Conservation (phyloP, 2,329 filamentous ascomycete genomes). For the Fusarium pseudoanthophilum region DNA sequence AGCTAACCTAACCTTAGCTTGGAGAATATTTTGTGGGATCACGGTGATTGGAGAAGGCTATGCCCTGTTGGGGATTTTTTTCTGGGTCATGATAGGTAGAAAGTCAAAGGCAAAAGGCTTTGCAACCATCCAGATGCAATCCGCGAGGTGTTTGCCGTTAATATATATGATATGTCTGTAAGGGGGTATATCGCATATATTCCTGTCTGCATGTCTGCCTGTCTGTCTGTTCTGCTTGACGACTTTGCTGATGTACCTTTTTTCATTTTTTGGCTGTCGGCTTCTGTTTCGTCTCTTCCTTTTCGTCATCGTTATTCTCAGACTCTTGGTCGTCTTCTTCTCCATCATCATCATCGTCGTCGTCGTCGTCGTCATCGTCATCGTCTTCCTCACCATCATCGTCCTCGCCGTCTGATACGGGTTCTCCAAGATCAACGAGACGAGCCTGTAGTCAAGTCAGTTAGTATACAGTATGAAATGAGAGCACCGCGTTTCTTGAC, state of each 20-base stretch:
- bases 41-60: conserved; percentile 51
- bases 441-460: conserved; percentile 57
- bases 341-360: conserved; percentile 24
- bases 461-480: conserved; percentile 10
- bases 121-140: conserved; percentile 41
- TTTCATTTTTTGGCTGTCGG: conserved; percentile 1
- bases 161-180: conserved; percentile 48
- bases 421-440: conserved; percentile 73
- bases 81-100: conserved; percentile 27
- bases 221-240: not conserved
- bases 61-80: conserved; percentile 44
- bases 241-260: not conserved
- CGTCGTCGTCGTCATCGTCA: conserved; percentile 44
- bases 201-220: not conserved
- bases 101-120: not conserved
- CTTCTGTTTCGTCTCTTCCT: conserved; percentile 6
- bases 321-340: conserved; percentile 31
- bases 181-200: conserved; percentile 41
- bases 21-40: conserved; percentile 45
- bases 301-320: conserved; percentile 16
- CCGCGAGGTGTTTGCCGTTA: conserved; percentile 38
- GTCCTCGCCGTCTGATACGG: conserved; percentile 81
- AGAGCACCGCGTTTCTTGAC: conserved; percentile 31
- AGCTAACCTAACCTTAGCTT: not conserved
- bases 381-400: conserved; percentile 68